Percentiles rank a stretch among this genome's conserved stretches.
Conservation (phyloP, 2,329 filamentous ascomycete genomes). For the Trichoderma harzianum region DNA sequence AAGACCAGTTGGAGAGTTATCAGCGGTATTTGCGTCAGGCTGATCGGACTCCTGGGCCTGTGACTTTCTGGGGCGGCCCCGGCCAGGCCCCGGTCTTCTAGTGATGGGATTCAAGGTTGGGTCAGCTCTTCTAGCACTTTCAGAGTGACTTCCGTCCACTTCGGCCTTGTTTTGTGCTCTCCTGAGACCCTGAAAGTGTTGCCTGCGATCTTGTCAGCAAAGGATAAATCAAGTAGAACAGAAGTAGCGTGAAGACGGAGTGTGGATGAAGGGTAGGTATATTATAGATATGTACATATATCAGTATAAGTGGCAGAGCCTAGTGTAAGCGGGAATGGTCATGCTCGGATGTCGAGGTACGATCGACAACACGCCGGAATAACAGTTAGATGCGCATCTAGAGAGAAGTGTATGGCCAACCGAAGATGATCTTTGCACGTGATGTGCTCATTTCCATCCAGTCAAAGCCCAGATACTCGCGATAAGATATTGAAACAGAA, state of each 20-base stretch:
- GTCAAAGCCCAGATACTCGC: not conserved
- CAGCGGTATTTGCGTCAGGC: not conserved
- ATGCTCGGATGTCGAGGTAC: not conserved
- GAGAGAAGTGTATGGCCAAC: not conserved
- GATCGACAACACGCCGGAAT: not conserved
- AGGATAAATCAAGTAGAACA: not conserved
- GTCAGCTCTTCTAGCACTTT: conserved; percentile 42
- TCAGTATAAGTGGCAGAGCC: not conserved
- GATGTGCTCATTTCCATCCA: not conserved
- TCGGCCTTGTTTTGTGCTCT: conserved; percentile 54
- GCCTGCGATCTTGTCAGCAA: conserved; percentile 37
- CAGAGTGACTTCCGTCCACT: conserved; percentile 32
- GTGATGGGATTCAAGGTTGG: conserved; percentile 57
- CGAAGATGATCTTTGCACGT: not conserved
- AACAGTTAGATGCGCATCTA: not conserved
- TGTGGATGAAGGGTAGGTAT: not conserved
- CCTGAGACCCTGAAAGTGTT: conserved; percentile 59
- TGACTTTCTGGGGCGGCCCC: conserved; percentile 50
- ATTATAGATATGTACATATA: not conserved
- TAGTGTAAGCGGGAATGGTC: not conserved
- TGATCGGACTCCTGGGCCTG: conserved; percentile 16
- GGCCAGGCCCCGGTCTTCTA: conserved; percentile 56
- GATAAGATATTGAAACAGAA: not conserved
- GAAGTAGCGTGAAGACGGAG: not conserved
- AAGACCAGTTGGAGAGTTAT: not conserved